Evolutionary conservation across 768 basidiomycete genomes (phyloP).

Genomic region (Dentipellis sp.): DNA sequence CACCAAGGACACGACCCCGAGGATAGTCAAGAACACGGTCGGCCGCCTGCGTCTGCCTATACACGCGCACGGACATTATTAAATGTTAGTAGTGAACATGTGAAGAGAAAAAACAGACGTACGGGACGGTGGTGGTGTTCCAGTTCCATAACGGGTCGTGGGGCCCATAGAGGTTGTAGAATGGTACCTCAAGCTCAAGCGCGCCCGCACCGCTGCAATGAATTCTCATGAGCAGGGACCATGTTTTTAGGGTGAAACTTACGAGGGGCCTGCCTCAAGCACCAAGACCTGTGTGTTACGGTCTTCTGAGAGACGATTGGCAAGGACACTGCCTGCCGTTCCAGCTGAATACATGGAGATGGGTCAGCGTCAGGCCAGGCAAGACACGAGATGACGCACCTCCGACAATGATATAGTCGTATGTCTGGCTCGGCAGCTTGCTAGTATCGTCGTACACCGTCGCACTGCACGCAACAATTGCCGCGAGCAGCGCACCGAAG

Average conservation of each 20-base stretch:
- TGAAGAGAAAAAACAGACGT: background rate
- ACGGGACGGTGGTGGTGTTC: slow-evolving; percentile 16
- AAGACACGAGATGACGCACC: slow-evolving; percentile 14
- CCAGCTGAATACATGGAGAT: slow-evolving; percentile 24
- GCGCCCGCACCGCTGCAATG: background rate
- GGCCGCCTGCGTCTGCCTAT: background rate
- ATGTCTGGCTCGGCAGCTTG: slow-evolving; percentile 2
- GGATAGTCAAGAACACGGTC: background rate
- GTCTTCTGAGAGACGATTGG: slow-evolving; percentile 47
- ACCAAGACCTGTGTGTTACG: slow-evolving; percentile 43
- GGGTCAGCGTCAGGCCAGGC: background rate
- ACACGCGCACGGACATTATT: background rate
- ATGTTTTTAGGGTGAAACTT: background rate
- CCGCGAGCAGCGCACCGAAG: background rate
- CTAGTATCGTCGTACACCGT: background rate
- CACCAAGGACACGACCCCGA: slow-evolving; percentile 1
- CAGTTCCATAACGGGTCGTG: slow-evolving; percentile 4
- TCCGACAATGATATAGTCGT: slow-evolving; percentile 27
- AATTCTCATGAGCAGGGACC: background rate
- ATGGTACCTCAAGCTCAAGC: background rate
- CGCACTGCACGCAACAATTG: background rate
- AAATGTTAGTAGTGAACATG: background rate
- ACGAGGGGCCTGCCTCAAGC: slow-evolving; percentile 40
- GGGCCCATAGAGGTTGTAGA: background rate
- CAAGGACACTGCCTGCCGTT: slow-evolving; percentile 53